These are phyloP conservation scores for Brassica balearica DNA, from an alignment of 441 rosid genomes.

Conservation along the genomic window DNA sequence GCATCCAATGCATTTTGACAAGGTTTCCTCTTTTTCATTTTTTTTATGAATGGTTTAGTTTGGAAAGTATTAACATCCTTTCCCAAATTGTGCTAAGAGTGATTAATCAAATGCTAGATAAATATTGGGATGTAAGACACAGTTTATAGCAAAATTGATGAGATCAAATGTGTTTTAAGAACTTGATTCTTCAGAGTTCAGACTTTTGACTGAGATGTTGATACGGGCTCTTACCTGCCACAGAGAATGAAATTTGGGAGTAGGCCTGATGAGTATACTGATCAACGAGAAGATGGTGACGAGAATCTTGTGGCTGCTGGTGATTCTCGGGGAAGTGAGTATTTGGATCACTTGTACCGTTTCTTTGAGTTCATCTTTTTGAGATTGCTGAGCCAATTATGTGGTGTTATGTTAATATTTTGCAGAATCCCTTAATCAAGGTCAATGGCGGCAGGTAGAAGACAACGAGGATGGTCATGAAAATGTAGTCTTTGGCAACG, in stretches of 20 bases:
- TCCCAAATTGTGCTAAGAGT: conserved; percentile 61
- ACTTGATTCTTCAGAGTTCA: conserved; percentile 52
- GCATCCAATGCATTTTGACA: conserved; percentile 63
- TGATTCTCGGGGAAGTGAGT: conserved; percentile 77
- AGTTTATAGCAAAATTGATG: conserved; percentile 58
- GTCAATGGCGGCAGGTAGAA: conserved; percentile 65
- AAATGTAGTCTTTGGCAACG: conserved; percentile 52
- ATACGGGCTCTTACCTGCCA: conserved; percentile 61
- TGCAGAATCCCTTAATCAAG: conserved; percentile 64
- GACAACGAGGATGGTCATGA: conserved; percentile 64
- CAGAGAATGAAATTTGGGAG: conserved; percentile 57
- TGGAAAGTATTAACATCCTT: conserved; percentile 62
- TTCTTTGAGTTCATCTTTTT: conserved; percentile 3
- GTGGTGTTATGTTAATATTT: conserved; percentile 28
- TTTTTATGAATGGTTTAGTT: conserved; percentile 53
- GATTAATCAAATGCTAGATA: conserved; percentile 29
- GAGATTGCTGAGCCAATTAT: background rate
- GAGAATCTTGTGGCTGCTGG: conserved; percentile 67
- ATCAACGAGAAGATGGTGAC: conserved; percentile 73
- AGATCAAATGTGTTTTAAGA: conserved; percentile 60
- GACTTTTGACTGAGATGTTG: conserved; percentile 65
- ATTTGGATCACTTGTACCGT: conserved; percentile 26
- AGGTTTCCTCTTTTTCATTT: conserved; percentile 52
- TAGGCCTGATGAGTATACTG: conserved; percentile 54
- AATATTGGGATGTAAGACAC: conserved; percentile 58